Conservation (phyloP, 169 alveolate species). For the Plasmodium yoelii region DNA sequence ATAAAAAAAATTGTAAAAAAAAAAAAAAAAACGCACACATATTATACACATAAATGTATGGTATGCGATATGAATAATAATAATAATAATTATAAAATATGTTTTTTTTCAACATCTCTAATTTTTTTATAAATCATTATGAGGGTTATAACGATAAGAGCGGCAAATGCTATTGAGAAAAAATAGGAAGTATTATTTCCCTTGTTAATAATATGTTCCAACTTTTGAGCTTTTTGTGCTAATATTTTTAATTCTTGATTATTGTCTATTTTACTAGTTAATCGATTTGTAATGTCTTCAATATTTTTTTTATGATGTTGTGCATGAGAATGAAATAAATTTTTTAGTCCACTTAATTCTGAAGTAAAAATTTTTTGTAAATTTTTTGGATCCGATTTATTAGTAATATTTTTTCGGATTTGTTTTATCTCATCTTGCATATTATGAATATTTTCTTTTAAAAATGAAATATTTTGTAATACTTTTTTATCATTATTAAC, state of each 20-base stretch:
- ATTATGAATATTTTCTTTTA: conserved; percentile 3
- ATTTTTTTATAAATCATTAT: conserved; percentile 56
- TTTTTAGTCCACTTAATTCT: conserved; percentile 64
- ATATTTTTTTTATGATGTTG: conserved; percentile 62
- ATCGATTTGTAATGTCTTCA: conserved; percentile 45
- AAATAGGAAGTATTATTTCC: conserved; percentile 42
- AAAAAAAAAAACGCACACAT: not conserved
- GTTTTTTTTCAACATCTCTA: conserved; percentile 73
- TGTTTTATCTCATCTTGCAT: conserved; percentile 35
- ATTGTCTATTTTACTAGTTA: conserved; percentile 38
- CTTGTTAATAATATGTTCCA: conserved; percentile 57
- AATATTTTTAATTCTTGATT: conserved; percentile 51
- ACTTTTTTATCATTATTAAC: conserved; percentile 25
- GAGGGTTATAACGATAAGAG: conserved; percentile 26
- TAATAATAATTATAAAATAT: conserved; percentile 20
- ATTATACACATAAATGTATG: not conserved
- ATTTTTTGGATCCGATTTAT: conserved; percentile 44
- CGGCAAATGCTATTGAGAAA: conserved; percentile 34
- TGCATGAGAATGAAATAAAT: conserved; percentile 65
- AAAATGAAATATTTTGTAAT: conserved; percentile 10
- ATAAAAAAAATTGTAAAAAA: not conserved
- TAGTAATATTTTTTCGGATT: conserved; percentile 15
- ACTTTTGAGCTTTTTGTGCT: conserved; percentile 65
- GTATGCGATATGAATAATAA: not conserved
- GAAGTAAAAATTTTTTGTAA: conserved; percentile 56